Conservation (phyloP, 768 basidiomycete species). For the Kwoniella bestiolae region DNA sequence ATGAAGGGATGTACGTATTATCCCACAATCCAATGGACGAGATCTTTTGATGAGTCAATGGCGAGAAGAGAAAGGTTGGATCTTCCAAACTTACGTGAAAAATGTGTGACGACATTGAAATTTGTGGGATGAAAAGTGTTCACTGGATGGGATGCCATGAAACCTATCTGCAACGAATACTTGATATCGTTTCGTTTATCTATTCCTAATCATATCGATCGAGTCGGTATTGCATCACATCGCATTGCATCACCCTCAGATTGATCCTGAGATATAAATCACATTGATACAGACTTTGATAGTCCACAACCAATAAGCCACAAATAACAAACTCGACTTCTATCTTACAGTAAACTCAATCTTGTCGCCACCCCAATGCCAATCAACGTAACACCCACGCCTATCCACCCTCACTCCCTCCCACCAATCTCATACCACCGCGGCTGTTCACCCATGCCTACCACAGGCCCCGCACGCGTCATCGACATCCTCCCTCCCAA, state of each 20-base stretch:
- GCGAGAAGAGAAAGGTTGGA: not conserved
- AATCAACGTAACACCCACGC: conserved; percentile 33
- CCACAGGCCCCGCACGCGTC: not conserved
- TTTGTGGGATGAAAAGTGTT: too few relatives aligned
- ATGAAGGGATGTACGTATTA: not conserved
- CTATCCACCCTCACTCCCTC: conserved; percentile 12
- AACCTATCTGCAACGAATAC: too few relatives aligned
- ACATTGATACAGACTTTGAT: not conserved
- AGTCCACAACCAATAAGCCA: not conserved
- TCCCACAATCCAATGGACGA: not conserved
- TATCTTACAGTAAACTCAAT: not conserved
- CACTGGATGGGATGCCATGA: too few relatives aligned
- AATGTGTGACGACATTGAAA: not conserved
- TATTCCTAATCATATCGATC: too few relatives aligned
- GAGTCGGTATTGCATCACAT: not conserved
- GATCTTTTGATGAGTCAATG: not conserved
- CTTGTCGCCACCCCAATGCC: conserved; percentile 33
- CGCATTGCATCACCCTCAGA: not conserved
- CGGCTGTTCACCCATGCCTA: conserved; percentile 8
- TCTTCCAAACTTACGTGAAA: not conserved
- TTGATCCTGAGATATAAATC: not conserved
- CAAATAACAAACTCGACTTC: not conserved
- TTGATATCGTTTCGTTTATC: too few relatives aligned
- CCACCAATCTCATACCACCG: not conserved
- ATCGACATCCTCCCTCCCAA: not conserved